Base-by-base conservation (phyloP, 2,329 filamentous ascomycete genomes). In the Xylariaceae sp. region DNA sequence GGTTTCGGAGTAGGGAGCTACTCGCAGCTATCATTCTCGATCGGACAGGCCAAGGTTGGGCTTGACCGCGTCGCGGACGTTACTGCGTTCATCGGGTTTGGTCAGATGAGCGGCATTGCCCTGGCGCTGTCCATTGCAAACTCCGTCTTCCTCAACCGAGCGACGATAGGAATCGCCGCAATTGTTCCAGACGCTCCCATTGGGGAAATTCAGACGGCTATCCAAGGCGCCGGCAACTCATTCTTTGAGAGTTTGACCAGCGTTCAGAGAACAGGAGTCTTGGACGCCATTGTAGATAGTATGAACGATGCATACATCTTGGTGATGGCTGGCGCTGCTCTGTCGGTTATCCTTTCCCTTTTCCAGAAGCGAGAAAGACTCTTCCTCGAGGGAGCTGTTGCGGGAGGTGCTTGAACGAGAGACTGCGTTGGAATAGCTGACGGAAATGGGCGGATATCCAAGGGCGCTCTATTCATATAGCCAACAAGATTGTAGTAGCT, bases 1-100 rank as follows among this genome's bases (percentile, higher is more conserved):
- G 78, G 74, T 3, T 61, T 76, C 6, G 77, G 78, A 5, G 63
- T 67, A 1, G 74, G 76, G 1, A 59, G 64, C 0, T 69, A 66
- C 42, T 66, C 69, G 9, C 70, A 75, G 54, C 67, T 71, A 0
- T 65, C 65, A 10, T 77, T 73, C 60, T 64, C 70, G 1, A 65
- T 75, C n/a, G 70, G 67, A 1, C 66, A 67, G 21, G 65, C 64
- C 2, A 71, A 65, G 16, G 71, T 74, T 14, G 44, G 57, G 2
- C 58, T 67, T 4, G 49, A 62, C 1, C 64, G 67, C 20, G 62
- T 71, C 3, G 44, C 48, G 4, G 32, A 37, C 12, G 32, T 37
- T 10, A 37, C 32, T 12, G 32, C 32, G 32, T 37, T 37, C 32
- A 37, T 37, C 14, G 32, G 32, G 3, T 37, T 37, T 16, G 32